Evolutionary conservation across 345 rosid genomes (phyloP), one percentile per base, ranked within the genome.

Genomic region (Chamaenerion angustifolium): DNA sequence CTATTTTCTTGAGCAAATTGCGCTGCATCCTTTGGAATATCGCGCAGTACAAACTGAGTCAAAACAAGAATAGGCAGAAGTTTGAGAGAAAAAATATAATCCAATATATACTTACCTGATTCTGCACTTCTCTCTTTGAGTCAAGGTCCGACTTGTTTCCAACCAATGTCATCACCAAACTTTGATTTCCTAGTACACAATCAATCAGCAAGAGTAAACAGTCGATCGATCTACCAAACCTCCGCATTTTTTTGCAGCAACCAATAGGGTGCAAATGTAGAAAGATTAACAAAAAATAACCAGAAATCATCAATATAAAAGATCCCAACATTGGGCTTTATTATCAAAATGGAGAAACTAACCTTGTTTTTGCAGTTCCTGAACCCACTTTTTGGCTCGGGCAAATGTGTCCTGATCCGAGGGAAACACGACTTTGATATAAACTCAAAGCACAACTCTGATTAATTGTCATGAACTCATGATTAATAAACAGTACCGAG

Each of bases 291-390:
- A n/a, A 23, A 23, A 23, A 23, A 23, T 23, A 23, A 23, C 27
- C 27, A 2, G 27, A 23, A 23, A 23, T 23, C 27, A 23, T 23
- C 27, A 23, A 2, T 2, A 23, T 23, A 23, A 23, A 23, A 23
- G 27, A 5, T 2, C 27, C 5, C 2, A 23, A 23, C 27, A 23
- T 23, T 23, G 27, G 27, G 27, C 5, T 23, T 23, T 6, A 8
- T 13, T 8, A 18, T 58, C 10, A 47, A 42, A 10, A 0, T 15
- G 44, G 42, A 13, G 11, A 43, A 23, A 4, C 52, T 23, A 35
- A 73, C 78, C 78, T 66, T 66, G 74, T 48, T 64, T 69, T 46
- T 60, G 71, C 45, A 69, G 69, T 58, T 73, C 78, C 55, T 66
- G 59, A 51, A 73, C 72, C 78, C 78, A 73, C 43, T 61, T 69